Evolutionary conservation across 2,329 filamentous ascomycete species (phyloP).

Genomic region (Trichoderma sp.): DNA sequence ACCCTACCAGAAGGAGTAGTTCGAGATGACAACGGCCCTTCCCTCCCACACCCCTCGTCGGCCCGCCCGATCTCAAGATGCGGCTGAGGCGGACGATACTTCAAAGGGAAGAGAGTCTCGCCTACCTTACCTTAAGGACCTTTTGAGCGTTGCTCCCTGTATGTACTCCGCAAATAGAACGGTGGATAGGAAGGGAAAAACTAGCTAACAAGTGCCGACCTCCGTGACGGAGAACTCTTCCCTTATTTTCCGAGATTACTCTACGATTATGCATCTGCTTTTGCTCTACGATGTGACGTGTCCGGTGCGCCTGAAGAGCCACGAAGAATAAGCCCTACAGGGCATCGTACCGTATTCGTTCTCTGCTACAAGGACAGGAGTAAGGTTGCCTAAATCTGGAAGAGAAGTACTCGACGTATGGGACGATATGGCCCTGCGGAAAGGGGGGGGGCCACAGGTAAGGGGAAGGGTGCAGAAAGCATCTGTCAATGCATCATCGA

Average conservation of each 20-base stretch:
- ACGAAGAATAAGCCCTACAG: background rate
- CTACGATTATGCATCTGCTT: background rate
- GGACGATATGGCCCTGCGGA: background rate
- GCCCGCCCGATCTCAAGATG: conserved; percentile 14
- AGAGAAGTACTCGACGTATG: background rate
- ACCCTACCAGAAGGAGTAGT: too few species aligned
- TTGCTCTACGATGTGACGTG: conserved; percentile 7
- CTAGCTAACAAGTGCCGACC: conserved; percentile 8
- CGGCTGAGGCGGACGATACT: conserved; percentile 11
- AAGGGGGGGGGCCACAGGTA: background rate
- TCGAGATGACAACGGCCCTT: background rate
- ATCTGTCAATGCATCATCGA: background rate
- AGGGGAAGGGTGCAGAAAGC: background rate
- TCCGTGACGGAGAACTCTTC: background rate
- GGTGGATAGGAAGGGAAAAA: background rate
- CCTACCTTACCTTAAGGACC: background rate
- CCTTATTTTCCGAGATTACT: background rate
- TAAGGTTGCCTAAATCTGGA: background rate
- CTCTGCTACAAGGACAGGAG: background rate
- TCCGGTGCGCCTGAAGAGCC: conserved; percentile 8
- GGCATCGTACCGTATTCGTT: background rate
- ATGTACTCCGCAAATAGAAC: background rate
- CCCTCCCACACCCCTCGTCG: background rate
- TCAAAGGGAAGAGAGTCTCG: background rate
- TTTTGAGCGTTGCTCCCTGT: background rate